Base-by-base conservation (phyloP, 2,329 filamentous ascomycete species). In the Penicillium nordicum region DNA sequence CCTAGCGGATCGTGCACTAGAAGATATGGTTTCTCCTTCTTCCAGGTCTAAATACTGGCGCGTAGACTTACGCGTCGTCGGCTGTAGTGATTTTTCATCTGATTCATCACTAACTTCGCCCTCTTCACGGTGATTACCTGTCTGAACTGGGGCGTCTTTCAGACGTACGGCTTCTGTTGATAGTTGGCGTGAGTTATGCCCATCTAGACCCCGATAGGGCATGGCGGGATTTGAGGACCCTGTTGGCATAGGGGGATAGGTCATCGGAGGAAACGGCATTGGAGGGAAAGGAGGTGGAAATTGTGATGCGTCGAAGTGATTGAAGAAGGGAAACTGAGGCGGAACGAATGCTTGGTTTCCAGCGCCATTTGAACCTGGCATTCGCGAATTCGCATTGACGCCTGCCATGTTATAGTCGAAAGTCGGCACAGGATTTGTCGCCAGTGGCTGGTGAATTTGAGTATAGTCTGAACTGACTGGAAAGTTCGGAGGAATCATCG, bases 91-190 rank as follows among this genome's bases (percentile, higher is more conserved):
- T 50, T 25, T n/a, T 27, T n/a, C 56, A 14, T 43, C 49, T 10
- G 88, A 85, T 18, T 80, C 83, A 64, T 93, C 90, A 60, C 85
- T 89, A 30, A 94, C 71, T 70, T 95, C 90, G 16, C 88, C 89
- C 66, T 95, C 90, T 67, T 94, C 89, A 54, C 76, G 76, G 55
- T 82, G 80, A 53, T 72, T 71, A 44, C 78, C 70, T 11, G 40
- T 18, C 47, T 71, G 62, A 30, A 70, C 67, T 16, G 71, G 66
- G 30, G 60, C 59, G 11, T 72, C 44, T 47, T 69, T 69, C 16
- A 38, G 30, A n/a, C 42, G 42, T 16, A 40, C 9, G 11, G n/a
- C 36, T 27, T 47, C 45, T 1, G 23, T 25, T 14, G 38, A 34
- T 14, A 29, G 30, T 34, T 49, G 64, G 53, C 36, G 48, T 42